Percentiles rank a stretch among this genome's conserved stretches.
Evolutionary conservation across 106 monocot species (phyloP).

Genomic region (Platanthera zijinensis): DNA sequence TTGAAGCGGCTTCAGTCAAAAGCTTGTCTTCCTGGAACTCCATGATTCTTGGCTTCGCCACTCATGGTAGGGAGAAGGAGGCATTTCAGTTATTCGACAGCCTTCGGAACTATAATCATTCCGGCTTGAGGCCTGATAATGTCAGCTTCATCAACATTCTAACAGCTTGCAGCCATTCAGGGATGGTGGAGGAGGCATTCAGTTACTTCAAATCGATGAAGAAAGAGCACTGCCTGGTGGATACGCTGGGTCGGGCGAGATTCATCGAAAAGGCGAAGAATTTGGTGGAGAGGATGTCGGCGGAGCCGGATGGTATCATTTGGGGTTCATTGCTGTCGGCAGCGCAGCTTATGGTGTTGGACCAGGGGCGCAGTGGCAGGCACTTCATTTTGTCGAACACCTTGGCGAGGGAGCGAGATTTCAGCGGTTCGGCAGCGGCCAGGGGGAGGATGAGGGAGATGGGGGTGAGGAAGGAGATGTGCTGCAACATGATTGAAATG

Average conservation of each 20-base stretch:
- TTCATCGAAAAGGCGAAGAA: conserved; percentile 41
- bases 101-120: conserved; percentile 1
- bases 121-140: conserved; percentile 21
- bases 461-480: conserved; percentile 35
- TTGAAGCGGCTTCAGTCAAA: conserved; percentile 15
- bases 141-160: conserved; percentile 49
- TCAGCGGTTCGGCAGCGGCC: neutral
- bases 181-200: conserved; percentile 33
- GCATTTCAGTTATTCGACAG: conserved; percentile 31
- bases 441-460: conserved; percentile 42
- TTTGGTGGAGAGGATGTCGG: conserved; percentile 31
- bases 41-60: conserved; percentile 35
- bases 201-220: conserved; percentile 30
- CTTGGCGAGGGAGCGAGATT: conserved; percentile 14
- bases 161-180: conserved; percentile 42
- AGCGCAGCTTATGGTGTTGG: conserved; percentile 16
- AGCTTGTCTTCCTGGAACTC: conserved; percentile 50
- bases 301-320: conserved; percentile 31
- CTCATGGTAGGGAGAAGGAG: conserved; percentile 25
- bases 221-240: conserved; percentile 45
- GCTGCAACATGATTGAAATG: conserved; percentile 56
- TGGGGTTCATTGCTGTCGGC: conserved; percentile 48
- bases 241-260: conserved; percentile 42
- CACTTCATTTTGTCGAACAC: conserved; percentile 38
- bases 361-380: conserved; percentile 31